Base-by-base conservation (phyloP, 2,329 filamentous ascomycete genomes). In the Diatrype stigma region DNA sequence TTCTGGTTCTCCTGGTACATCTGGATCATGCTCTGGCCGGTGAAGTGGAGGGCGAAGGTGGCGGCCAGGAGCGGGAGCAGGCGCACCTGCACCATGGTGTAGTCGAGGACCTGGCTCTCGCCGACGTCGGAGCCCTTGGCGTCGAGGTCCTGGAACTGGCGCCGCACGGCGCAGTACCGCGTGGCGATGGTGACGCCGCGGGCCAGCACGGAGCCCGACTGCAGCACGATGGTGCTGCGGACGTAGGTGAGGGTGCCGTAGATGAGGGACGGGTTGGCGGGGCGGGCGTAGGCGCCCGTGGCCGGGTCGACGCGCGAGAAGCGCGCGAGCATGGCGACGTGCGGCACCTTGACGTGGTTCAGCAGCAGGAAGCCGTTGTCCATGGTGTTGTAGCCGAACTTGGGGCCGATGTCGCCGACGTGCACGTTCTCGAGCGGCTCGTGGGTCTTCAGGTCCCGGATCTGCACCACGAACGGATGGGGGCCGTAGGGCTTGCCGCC, bases 351-450 rank as follows among this genome's bases (percentile, higher is more conserved):
- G 69, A 89, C 76, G 17, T 89, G 75, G 72, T 90, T 90, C 70
- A 92, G 84, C 21, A 91, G 77, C 11, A 90, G 71, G 74, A 88
- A 91, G 1, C 88, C 88, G 59, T 91, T 92, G 67, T 91, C 88
- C 87, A 90, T 89, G 48, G 85, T 89, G 69, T 88, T 88, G 72
- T 88, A 89, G 10, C 86, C 86, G 56, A 88, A 87, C 67, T 91
- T 91, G 49, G 88, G 87, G 1, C 89, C 89, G 67, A 92, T 90
- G 58, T 92, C 88, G 44, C 89, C 88, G 22, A 91, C 84, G 62
- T 90, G 83, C 48, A 90, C 71, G 56, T 87, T 84, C 46, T 85
- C 77, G 34, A 90, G 70, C 2, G 85, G 83, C 63, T 85, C 72
- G 61, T 90, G 86, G 8, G 85, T 89, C 68, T 86, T 77, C 63